A percentile compares a stretch with the other conserved stretches of the same genome.
Conservation (phyloP, 148 eudicot species). For the Heliamphora exappendiculata region DNA sequence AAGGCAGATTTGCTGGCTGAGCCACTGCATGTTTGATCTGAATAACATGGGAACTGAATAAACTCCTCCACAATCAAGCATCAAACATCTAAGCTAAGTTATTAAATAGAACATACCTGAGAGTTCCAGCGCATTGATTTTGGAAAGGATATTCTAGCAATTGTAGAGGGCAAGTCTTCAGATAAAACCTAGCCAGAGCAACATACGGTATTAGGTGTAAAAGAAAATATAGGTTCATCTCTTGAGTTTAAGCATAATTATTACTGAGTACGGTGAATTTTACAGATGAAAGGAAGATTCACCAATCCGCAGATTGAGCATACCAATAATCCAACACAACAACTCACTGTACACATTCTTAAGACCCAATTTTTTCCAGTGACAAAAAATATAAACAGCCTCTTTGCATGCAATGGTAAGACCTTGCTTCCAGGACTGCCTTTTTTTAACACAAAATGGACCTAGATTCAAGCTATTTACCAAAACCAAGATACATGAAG, state of each 20-base stretch:
- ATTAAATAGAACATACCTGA: constrained; percentile 43
- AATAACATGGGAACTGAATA: background rate
- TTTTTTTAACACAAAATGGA: too few species aligned
- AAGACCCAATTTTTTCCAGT: too few species aligned
- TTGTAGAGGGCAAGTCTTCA: constrained; percentile 73
- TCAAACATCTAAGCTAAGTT: background rate
- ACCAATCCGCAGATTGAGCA: background rate
- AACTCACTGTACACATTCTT: too few species aligned
- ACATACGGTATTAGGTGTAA: constrained; percentile 15
- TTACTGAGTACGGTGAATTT: background rate
- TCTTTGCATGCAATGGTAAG: too few species aligned
- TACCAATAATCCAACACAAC: background rate
- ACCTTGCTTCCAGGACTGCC: too few species aligned
- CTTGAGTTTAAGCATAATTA: background rate
- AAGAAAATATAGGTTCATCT: background rate
- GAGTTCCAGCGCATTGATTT: constrained; percentile 99
- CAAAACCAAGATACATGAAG: too few species aligned
- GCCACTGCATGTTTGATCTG: background rate
- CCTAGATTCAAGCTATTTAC: too few species aligned
- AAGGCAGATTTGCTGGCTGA: background rate
- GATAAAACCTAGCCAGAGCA: constrained; percentile 59
- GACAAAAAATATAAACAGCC: too few species aligned
- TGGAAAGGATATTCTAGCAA: constrained; percentile 76
- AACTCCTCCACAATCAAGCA: background rate
- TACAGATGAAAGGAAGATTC: background rate